Percentiles rank a stretch among this genome's conserved stretches.
Conservation (phyloP, 306 rosid genomes). For the Quercus rubra region DNA sequence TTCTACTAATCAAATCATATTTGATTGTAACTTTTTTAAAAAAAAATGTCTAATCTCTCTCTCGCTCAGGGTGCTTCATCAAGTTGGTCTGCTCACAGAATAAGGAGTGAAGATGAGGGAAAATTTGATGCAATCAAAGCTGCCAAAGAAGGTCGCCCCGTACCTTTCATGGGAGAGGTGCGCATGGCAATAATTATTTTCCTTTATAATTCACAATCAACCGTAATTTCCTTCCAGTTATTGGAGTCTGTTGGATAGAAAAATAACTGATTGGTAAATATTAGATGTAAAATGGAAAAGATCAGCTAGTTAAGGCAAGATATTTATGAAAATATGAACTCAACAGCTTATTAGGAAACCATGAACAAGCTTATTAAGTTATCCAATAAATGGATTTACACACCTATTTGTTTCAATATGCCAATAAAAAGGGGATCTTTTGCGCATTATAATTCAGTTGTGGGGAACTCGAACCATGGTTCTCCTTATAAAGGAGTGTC, state of each 20-base stretch:
- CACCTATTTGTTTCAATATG: background rate
- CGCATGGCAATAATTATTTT: constrained; percentile 1
- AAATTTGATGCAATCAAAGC: constrained; percentile 63
- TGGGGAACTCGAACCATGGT: too few species aligned
- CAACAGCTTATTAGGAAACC: background rate
- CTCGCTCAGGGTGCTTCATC: constrained; percentile 67
- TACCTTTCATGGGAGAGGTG: constrained; percentile 86
- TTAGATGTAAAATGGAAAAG: background rate
- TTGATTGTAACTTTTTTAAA: background rate
- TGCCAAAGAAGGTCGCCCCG: constrained; percentile 62
- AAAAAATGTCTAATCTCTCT: background rate
- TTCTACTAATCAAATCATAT: background rate
- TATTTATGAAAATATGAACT: background rate
- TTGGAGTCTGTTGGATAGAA: background rate
- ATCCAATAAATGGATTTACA: background rate
- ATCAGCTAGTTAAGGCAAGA: background rate
- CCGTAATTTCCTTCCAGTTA: background rate
- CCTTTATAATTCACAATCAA: background rate
- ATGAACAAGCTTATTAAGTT: background rate
- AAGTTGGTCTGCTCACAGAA: constrained; percentile 70
- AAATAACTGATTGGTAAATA: background rate
- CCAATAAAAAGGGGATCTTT: background rate
- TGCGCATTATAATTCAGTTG: background rate
- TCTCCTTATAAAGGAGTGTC: too few species aligned
- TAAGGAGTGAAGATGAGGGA: constrained; percentile 51